A percentile compares a stretch with the other conserved stretches of the same genome.
These are phyloP conservation scores for Porcisia hertigi DNA, from an alignment of 208 protist genomes.

Conservation along the genomic window DNA sequence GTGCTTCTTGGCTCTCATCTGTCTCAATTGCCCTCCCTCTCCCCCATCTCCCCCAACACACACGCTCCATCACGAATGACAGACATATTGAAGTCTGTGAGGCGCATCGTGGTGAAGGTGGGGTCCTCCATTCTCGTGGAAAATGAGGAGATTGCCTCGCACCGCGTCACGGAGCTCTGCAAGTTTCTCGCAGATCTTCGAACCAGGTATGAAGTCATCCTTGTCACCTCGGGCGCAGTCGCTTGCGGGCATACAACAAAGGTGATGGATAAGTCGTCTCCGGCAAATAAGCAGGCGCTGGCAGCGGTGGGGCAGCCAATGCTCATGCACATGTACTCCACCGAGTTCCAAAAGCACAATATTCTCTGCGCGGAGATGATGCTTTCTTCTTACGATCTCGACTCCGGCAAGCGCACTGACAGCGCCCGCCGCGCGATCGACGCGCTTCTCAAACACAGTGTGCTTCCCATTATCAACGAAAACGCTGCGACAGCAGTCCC, in stretches of 20 bases:
- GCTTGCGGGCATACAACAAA: constrained; percentile 61
- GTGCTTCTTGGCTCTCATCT: no score
- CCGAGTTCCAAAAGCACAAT: constrained; percentile 65
- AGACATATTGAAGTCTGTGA: constrained; percentile 29
- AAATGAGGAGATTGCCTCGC: constrained; percentile 40
- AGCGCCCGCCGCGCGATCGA: constrained; percentile 45
- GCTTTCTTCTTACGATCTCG: constrained; percentile 66
- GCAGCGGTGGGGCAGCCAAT: constrained; percentile 24
- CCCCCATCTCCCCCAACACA: neutral
- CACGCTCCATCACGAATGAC: neutral
- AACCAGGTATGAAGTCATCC: constrained; percentile 63
- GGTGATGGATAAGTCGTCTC: constrained; percentile 41
- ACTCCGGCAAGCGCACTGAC: constrained; percentile 59
- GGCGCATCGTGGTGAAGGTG: constrained; percentile 74
- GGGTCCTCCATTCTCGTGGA: constrained; percentile 65
- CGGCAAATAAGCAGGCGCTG: constrained; percentile 29
- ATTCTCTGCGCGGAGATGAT: constrained; percentile 49
- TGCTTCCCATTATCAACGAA: constrained; percentile 60
- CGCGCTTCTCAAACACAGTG: constrained; percentile 49
- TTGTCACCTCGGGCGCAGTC: constrained; percentile 77
- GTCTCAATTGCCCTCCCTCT: neutral
- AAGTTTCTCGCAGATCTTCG: constrained; percentile 55
- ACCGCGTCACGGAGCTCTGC: constrained; percentile 58
- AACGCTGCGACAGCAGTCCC: constrained; percentile 44
- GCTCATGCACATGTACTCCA: constrained; percentile 48